Evolutionary conservation across 768 basidiomycete genomes (phyloP).

Genomic region (Collybia mongolica): DNA sequence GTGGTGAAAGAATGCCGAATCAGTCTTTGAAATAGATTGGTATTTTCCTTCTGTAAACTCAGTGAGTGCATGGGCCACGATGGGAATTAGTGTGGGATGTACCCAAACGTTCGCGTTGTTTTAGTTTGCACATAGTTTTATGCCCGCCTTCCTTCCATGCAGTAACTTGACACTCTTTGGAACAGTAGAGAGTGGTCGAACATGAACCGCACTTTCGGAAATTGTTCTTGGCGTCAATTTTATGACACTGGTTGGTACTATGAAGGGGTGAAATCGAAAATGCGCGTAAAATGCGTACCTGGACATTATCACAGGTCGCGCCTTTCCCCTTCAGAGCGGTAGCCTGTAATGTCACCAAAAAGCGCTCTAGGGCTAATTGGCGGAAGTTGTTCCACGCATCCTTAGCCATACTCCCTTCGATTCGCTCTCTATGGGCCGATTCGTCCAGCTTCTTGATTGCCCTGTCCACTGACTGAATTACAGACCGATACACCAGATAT

Average conservation of each 20-base stretch:
- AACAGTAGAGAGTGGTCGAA: constrained; percentile 34
- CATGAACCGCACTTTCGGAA: constrained; percentile 34
- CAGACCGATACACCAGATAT: constrained; percentile 38
- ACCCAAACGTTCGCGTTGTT: constrained; percentile 35
- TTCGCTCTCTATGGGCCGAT: constrained; percentile 13
- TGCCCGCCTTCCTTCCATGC: constrained; percentile 37
- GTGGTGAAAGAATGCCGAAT: constrained; percentile 31
- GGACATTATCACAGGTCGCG: constrained; percentile 34
- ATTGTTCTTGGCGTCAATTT: constrained; percentile 29
- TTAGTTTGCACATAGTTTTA: constrained; percentile 33
- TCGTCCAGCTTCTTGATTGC: too few species aligned
- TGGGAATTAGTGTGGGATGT: not conserved
- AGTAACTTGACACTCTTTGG: constrained; percentile 33
- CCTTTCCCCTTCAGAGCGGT: constrained; percentile 22
- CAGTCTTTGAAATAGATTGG: constrained; percentile 29
- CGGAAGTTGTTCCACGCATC: constrained; percentile 24
- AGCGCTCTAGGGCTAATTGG: constrained; percentile 24
- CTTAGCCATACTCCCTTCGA: constrained; percentile 19
- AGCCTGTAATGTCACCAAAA: constrained; percentile 19
- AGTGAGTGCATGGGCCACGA: not conserved
- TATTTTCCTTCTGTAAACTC: constrained; percentile 26
- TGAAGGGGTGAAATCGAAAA: not conserved
- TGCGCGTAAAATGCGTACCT: constrained; percentile 15
- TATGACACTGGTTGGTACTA: constrained; percentile 29
- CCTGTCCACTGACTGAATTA: constrained; percentile 28